Evolutionary conservation across 2,329 filamentous ascomycete species (phyloP), one percentile per base, ranked within the genome.

Genomic region (Scopulariopsis brevicaulis): DNA sequence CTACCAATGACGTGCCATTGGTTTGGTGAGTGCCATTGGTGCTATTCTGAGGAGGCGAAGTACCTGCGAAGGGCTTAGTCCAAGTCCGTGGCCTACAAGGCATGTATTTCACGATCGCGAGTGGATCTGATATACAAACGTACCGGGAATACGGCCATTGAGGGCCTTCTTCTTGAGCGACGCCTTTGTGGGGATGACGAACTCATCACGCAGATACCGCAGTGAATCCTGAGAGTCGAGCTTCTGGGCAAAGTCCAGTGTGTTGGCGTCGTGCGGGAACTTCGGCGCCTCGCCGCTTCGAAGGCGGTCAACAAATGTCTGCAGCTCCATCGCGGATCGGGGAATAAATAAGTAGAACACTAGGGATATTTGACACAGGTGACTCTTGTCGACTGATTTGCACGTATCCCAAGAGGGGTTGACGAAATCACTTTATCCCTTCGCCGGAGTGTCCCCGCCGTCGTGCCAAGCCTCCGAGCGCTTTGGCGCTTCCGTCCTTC

Each of bases 111-210:
- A 68, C 62, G n/a, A n/a, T n/a, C n/a, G n/a, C n/a, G n/a, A n/a
- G n/a, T n/a, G n/a, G n/a, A n/a, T n/a, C n/a, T n/a, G n/a, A 76
- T 22, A 24, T 5, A 20, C 4, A n/a, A 18, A 3, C 12, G 10
- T 76, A 50, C 46, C n/a, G 11, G 46, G 46, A 50, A 50, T 24
- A 24, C 20, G n/a, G 20, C 46, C 46, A 24, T 50, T n/a, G 34
- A 71, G 65, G 28, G 65, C 63, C 55, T 65, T 67, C 61, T 66
- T 66, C 51, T 60, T 59, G 53, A 67, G 64, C 58, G 68, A 65
- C 22, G 62, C 62, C 58, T 63, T 67, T 58, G 65, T 86, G 1
- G 89, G 90, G 58, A 93, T 85, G 53, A 85, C 77, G 68, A 91
- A 94, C 63, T 90, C 79, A 10, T 80, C 69, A 46, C 87, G 79